Evolutionary conservation across 2,329 filamentous ascomycete species (phyloP), one percentile per base, ranked within the genome.

Genomic region (Penicillium sumatraense): DNA sequence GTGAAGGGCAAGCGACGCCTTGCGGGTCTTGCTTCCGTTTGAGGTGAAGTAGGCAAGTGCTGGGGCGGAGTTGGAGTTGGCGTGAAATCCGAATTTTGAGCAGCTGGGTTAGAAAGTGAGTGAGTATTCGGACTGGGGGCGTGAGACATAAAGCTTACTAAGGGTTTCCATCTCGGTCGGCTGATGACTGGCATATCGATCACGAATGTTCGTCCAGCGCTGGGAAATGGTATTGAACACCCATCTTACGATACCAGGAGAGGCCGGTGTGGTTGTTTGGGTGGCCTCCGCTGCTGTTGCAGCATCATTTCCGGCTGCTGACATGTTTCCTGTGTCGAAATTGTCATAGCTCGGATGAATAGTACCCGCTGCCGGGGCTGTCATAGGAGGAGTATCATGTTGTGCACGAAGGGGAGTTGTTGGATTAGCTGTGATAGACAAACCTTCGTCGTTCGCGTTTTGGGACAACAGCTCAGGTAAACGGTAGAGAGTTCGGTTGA

Each of bases 401-500:
- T 46, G 26, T 24, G 33, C 8, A 18, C 41, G 16, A 11, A 47
- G 33, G 10, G 46, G 49, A 6, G 23, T 47, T 11, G 14, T 47
- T 5, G 18, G 48, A 16, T 35, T 41, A 31, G 42, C 38, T 31
- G 40, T 47, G n/a, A 11, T 26, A 40, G 53, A 8, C 18, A 27
- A 24, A n/a, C 33, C 53, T 26, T 16, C 29, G 18, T 31, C 44
- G 14, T 24, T 59, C 33, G 69, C 65, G 21, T 62, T 64, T 54
- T 73, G 68, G 16, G 65, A 64, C n/a, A 74, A 54, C 7, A 70
- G 57, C 35, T 72, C 54, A 14, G 71, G 67, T 26, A 73, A 54
- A 14, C 69, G 71, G 40, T 69, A 72, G 10, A 74, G 54, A 4
- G 73, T 73, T n/a, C 60, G 65, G 18, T 71, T 61, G 24, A 74